phyloP scores from a whole-genome alignment of 345 rosid species.

The Eucalyptus tenuipes region DNA sequence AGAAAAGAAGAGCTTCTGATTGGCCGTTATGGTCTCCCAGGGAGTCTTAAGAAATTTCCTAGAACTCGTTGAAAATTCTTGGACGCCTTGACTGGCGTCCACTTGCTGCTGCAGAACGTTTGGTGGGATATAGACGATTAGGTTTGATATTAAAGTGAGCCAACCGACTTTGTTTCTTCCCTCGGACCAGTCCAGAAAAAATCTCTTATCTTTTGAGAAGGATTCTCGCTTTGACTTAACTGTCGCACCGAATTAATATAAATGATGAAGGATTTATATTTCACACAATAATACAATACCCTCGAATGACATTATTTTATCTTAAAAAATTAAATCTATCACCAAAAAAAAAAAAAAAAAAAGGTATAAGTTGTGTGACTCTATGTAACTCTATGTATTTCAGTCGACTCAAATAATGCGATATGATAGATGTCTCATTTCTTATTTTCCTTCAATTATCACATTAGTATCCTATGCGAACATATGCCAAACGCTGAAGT shows the following conservation, averaged over 20 bases:
- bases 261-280: not conserved
- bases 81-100: not conserved
- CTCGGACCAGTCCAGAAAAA: not conserved
- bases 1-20: not conserved
- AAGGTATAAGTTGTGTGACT: not conserved
- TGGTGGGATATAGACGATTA: not conserved
- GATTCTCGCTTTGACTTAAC: not conserved
- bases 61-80: not conserved
- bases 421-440: not conserved
- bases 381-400: no score
- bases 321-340: not conserved
- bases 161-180: not conserved
- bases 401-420: not conserved
- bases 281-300: not conserved
- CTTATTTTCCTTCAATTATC: not conserved
- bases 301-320: not conserved
- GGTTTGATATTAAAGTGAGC: not conserved
- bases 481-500: not conserved
- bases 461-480: accelerated
- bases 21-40: not conserved
- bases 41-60: not conserved
- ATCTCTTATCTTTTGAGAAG: not conserved
- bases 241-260: not conserved
- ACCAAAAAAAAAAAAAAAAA: no score
- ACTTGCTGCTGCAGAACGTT: not conserved